Evolutionary conservation across 768 basidiomycete genomes (phyloP), one percentile per base, ranked within the genome.

Genomic region (Lactarius indigo): DNA sequence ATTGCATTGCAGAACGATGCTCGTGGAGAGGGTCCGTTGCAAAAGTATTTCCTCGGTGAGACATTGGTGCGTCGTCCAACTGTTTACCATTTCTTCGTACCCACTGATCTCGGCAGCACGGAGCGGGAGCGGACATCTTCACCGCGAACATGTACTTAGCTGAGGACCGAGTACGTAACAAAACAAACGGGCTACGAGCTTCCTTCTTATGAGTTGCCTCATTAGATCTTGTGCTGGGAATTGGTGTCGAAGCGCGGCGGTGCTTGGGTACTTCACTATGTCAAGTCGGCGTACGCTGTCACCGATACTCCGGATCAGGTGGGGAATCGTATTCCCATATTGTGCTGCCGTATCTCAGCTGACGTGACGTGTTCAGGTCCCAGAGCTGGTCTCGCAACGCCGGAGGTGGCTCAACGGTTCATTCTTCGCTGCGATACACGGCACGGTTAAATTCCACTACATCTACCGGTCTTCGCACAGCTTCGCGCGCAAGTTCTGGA

Each of bases 1-100:
- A 92, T 95, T 66, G 95, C 94, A 12, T 75, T 98, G 61, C 91
- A 94, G 78, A 97, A 98, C 73, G 93, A 96, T 66, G 73, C 77
- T 0, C 80, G 74, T 28, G 96, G 95, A 0, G 86, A 94, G 71
- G 96, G 96, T 0, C 96, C 94, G 0, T 73, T 98, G 71, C 90
- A 94, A 73, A 94, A 96, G 77, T 98, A 99, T 79, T 99, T 99
- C 82, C 79, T 97, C 28, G 97, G 97, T 6, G 97, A 99, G 81
- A 94, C 89, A 73, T 90, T 97, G 89, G 87, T 87, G 64, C 41
- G 81, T 26, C 50, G 23, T 26, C 5, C 4, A 6, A 52, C 12
- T 26, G 0, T 26, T 0, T 52, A 5, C 13, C 50, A 6, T 13
- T 15, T 15, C 5, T 5, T 56, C 56, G 17, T 28, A 28, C 18